Evolutionary conservation across 1,284 basidiomycete genomes (phyloP), one percentile per base, ranked within the genome.

Genomic region (Ustilago shanxiensis): DNA sequence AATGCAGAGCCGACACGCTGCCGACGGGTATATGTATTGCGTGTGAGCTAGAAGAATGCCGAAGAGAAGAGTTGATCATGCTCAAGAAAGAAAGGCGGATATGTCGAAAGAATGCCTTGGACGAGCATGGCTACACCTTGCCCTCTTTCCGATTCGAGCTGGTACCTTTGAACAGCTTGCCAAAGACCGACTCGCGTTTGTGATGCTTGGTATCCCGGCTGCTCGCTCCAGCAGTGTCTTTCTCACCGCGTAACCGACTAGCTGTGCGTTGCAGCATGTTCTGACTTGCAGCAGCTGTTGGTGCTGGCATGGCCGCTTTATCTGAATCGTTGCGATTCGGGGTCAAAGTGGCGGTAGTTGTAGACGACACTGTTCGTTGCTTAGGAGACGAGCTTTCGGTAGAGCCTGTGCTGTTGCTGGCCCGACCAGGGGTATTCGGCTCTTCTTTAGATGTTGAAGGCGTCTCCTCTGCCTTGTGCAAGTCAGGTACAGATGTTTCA

Each of bases 141-240:
- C 56, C 72, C 39, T 74, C 66, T 50, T 74, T 74, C 2, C 67
- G 62, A 44, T 37, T 65, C 18, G 57, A 52, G 31, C 49, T 54
- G 37, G 39, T 26, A 16, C 67, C 54, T 28, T 66, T 75, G 68
- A 76, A 72, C 13, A 76, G 41, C 60, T 76, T 76, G 65, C 68
- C 68, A 54, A 76, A 65, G 26, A 76, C 68, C 22, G 73, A 76
- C 14, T 71, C 68, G 29, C 73, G 60, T 45, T 66, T 75, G 10
- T 29, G 39, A 22, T 51, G 49, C 55, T 56, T 56, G 26, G 35
- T 45, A 11, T 37, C n/a, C 35, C 22, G 20, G 20, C 28, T 35
- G 18, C 18, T 53, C 14, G 39, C 55, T 14, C 14, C 44, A 26
- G 45, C 33, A 14, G 49, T 26, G 18, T 26, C 51, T 18, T 44